Base-by-base conservation (phyloP, 208 protist genomes). In the Sergeia podlipaevii region DNA sequence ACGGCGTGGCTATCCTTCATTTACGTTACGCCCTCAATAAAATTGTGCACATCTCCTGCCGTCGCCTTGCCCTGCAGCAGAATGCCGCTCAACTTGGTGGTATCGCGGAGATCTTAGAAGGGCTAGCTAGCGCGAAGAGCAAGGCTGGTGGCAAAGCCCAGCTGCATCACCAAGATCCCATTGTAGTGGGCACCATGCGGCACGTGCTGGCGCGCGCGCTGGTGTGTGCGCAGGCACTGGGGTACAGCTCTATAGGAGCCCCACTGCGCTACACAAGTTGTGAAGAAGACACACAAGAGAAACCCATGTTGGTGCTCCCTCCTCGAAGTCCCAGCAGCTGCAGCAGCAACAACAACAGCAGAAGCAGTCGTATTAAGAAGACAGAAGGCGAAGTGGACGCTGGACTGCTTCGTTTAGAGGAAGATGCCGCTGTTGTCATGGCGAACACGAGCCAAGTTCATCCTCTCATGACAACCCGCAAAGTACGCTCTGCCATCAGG, bases 11-110 rank as follows among this genome's bases (percentile, higher is more conserved):
- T 10, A 21, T 95, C 46, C 78, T 95, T 52, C 88, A 95, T 51
- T 47, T 92, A 13, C 72, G 74, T 21, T 95, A 85, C 72, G 88
- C 88, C 2, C 68, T 95, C 28, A 74, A 80, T 43, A 95, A 95
- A 50, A 70, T 91, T 18, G 73, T 95, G 26, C 88, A 95, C 62
- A 74, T 72, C 13, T 80, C 76, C 2, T 65, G 90, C 57, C 87
- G 87, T 1, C 80, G 79, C 1, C 63, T 86, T 28, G 70, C 73
- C 10, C 53, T 67, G 20, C 71, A 85, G 37, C 78, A 87, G 29
- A 62, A 60, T 15, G 71, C 87, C 7, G 69, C 56, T 41, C 58
- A 64, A 42, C 61, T 91, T 34, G 75, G 69, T 1, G 80, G 82
- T 36, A 86, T 90, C 72, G 58, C 75, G 32, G 72, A 75, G 44